phyloP scores from a whole-genome alignment of 2,329 filamentous ascomycete species.

The Onygenales sp. region DNA sequence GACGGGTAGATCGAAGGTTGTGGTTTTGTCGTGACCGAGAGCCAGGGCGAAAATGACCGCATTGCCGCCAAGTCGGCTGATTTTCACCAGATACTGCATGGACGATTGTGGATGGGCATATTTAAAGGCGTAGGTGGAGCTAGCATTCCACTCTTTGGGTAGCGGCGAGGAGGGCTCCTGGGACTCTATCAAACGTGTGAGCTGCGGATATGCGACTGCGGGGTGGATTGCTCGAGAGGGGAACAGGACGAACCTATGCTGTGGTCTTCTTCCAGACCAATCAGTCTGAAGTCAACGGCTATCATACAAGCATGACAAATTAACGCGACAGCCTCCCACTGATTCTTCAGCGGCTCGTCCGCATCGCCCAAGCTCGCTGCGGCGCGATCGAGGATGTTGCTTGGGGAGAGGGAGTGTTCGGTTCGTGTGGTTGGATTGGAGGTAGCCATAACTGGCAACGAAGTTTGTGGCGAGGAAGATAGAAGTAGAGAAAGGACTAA shows the following conservation, averaged over 20 bases:
- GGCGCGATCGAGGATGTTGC: constrained; percentile 24
- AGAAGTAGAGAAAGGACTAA: neutral
- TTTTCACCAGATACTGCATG: constrained; percentile 71
- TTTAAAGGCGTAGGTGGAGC: constrained; percentile 65
- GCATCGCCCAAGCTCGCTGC: constrained; percentile 22
- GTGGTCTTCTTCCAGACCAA: constrained; percentile 78
- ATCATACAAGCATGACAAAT: constrained; percentile 76
- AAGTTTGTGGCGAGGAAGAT: neutral
- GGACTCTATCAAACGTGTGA: constrained; percentile 8
- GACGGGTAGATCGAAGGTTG: constrained; percentile 63
- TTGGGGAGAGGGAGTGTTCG: constrained; percentile 11
- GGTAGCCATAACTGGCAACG: neutral
- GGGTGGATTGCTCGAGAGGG: neutral
- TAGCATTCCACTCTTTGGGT: constrained; percentile 70
- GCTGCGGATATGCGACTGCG: neutral
- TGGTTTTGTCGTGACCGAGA: constrained; percentile 70
- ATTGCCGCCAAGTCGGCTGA: constrained; percentile 73
- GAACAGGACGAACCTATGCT: constrained; percentile 47
- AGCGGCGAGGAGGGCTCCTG: constrained; percentile 40
- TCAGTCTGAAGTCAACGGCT: constrained; percentile 67
- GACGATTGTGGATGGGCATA: constrained; percentile 81
- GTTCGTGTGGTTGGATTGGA: neutral
- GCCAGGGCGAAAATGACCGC: constrained; percentile 75
- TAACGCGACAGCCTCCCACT: constrained; percentile 75
- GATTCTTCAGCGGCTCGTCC: constrained; percentile 24